phyloP scores from a whole-genome alignment of 345 rosid genomes.

The Punica granatum region DNA sequence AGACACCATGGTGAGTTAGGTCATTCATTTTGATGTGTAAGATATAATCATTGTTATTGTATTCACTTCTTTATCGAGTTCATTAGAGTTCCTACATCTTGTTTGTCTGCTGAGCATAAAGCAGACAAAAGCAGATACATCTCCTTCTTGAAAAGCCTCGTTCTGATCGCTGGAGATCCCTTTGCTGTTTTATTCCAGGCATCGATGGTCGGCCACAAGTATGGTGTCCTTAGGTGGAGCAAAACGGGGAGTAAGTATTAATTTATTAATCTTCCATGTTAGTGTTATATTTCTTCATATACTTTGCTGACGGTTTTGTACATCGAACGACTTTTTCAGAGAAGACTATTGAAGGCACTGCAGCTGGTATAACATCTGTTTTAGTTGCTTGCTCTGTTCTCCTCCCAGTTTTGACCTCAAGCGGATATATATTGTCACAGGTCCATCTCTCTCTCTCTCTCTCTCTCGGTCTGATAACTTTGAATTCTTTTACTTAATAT shows the following conservation, averaged over 20 bases:
- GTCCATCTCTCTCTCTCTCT: conserved; percentile 25
- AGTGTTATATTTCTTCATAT: not conserved
- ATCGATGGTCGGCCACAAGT: conserved; percentile 93
- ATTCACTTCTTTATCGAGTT: too few species aligned
- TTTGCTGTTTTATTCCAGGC: conserved; percentile 48
- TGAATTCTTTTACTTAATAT: not conserved
- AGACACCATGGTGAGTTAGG: conserved; percentile 79
- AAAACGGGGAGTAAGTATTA: conserved; percentile 67
- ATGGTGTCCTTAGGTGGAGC: conserved; percentile 94
- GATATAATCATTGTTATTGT: too few species aligned
- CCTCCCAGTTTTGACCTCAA: conserved; percentile 81
- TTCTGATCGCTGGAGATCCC: not conserved
- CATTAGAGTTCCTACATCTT: too few species aligned
- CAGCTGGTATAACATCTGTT: conserved; percentile 87
- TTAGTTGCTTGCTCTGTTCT: conserved; percentile 69
- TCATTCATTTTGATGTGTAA: not conserved
- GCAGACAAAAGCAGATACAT: too few species aligned
- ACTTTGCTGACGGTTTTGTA: not conserved
- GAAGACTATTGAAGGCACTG: conserved; percentile 97
- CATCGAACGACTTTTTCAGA: conserved; percentile 26
- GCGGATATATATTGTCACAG: conserved; percentile 65
- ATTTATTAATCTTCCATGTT: not conserved
- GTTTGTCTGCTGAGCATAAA: too few species aligned
- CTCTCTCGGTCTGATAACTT: not conserved
- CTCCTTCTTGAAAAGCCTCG: not conserved